phyloP scores from a whole-genome alignment of 208 protist genomes.

The Trypanosoma melophagium region DNA sequence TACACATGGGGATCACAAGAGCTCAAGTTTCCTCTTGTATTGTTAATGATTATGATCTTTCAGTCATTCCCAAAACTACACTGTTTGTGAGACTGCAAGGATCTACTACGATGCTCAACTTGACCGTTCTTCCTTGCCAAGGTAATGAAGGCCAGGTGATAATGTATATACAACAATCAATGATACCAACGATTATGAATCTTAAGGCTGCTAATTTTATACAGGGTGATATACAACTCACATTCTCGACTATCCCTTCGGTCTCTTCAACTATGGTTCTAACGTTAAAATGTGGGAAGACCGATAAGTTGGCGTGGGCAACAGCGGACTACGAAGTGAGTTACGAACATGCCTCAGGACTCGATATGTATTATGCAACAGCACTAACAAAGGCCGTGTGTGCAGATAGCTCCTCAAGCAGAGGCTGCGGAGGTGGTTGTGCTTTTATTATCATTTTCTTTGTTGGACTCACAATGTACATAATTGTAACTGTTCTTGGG shows the following conservation, averaged over 20 bases:
- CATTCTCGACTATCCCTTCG: too few relatives aligned
- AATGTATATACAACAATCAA: not conserved
- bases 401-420: not conserved
- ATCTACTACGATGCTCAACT: too few relatives aligned
- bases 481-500: constrained; percentile 18
- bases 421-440: constrained; percentile 27
- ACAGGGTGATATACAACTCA: too few relatives aligned
- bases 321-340: constrained; percentile 3
- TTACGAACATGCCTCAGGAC: too few relatives aligned
- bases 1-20: too few relatives aligned
- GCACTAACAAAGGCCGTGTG: constrained; percentile 11
- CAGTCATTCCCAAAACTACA: not conserved
- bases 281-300: not conserved
- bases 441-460: constrained; percentile 31
- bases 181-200: too few relatives aligned
- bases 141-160: too few relatives aligned
- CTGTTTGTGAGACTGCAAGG: not conserved
- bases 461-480: constrained; percentile 20
- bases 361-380: not conserved
- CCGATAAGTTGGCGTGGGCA: not conserved
- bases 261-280: too few relatives aligned
- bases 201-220: not conserved
- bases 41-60: not conserved
- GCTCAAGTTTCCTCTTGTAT: not conserved
- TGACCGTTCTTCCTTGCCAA: too few relatives aligned